Conservation (phyloP, 352 stramenopile genomes). For the Thraustochytrium sp. region DNA sequence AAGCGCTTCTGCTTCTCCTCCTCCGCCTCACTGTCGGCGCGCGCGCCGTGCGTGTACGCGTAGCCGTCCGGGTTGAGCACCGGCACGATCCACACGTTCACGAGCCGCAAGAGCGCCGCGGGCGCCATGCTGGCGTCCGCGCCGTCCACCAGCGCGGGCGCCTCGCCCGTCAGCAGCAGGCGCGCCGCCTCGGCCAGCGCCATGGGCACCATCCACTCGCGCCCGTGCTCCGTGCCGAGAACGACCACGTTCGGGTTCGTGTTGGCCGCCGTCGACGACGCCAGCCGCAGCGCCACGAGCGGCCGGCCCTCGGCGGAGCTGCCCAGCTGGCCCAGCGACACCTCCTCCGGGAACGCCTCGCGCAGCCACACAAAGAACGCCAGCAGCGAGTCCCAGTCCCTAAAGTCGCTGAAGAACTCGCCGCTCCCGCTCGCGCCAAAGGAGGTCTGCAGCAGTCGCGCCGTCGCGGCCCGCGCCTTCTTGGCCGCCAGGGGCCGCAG, state of each 20-base stretch:
- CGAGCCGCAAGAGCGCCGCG: background rate
- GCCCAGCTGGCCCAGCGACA: background rate
- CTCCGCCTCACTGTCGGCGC: background rate
- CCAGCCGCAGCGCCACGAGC: conserved; percentile 7
- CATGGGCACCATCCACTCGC: conserved; percentile 36
- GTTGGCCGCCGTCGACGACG: background rate
- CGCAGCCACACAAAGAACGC: background rate
- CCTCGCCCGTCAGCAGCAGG: background rate
- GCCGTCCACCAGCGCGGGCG: background rate
- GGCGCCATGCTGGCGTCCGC: background rate
- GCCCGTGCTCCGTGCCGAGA: conserved; percentile 30
- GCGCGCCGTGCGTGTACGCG: background rate
- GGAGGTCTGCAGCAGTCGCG: background rate
- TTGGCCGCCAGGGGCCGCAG: background rate
- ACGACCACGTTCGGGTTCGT: conserved; percentile 26
- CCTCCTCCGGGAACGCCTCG: background rate
- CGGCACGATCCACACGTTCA: background rate
- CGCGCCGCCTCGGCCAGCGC: background rate
- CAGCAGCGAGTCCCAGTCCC: background rate
- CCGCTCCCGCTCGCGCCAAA: background rate
- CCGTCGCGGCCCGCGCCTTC: background rate
- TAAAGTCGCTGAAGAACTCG: conserved; percentile 21
- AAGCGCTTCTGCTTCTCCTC: conserved; percentile 31
- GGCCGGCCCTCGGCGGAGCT: background rate
- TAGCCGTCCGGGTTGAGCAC: conserved; percentile 36